Base-by-base conservation (phyloP, 2,329 filamentous ascomycete species). In the Aspergillus ochraceus region DNA sequence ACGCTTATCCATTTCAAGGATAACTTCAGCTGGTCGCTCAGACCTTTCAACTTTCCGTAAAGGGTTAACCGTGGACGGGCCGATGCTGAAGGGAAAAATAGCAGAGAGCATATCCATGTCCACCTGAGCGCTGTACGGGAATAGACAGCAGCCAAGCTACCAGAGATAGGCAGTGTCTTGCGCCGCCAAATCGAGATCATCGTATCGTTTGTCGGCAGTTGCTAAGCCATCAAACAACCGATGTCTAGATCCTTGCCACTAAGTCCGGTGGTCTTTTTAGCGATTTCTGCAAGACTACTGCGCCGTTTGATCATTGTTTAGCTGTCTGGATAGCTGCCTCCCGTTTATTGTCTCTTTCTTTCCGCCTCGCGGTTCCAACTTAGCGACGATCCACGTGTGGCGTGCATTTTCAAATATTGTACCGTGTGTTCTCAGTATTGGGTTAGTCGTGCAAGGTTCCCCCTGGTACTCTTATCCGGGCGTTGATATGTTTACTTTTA, bases 181-280 rank as follows among this genome's bases (percentile, higher is more conserved):
- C 29, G 32, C 45, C 11, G 32, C 26, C 39, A 26, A 22, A 54
- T 56, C 9, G 26, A 47, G 19, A 22, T 45, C 19, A 12, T 55
- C 52, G 52, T n/a, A 55, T 51, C 59, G 58, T 58, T 54, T 59
- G 36, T 58, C 39, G 57, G 58, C 54, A 59, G 59, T 24, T 49
- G 49, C 26, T 22, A 20, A 50, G 22, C 19, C 36, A 32, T 54
- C 32, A 46, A 55, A 49, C 56, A 39, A 30, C 47, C 57, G 51
- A 49, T 54, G 51, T 54, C 53, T 12, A 20, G 54, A 55, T 29
- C 8, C 52, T 42, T 57, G 54, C 24, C 45, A 52, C 17, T 22
- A n/a, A 47, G 17, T 3, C 8, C 12, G 19, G 19, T 29, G 47
- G 10, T 50, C 26, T 39, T 26, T 45, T 36, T 39, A 11, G 22